phyloP scores from a whole-genome alignment of 768 basidiomycete genomes.

The Collybiopsis confluens region DNA sequence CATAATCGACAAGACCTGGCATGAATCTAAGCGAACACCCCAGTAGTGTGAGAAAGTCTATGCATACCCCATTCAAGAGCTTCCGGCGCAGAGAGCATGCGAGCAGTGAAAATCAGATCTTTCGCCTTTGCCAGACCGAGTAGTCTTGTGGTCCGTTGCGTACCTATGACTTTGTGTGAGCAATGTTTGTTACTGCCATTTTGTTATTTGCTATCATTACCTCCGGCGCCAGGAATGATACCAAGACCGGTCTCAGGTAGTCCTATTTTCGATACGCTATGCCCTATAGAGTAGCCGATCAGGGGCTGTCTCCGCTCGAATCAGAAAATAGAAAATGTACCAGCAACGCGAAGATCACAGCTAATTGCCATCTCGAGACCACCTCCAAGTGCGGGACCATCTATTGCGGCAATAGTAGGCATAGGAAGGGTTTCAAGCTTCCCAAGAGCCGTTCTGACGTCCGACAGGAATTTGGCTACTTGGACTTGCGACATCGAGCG shows the following conservation, averaged over 20 bases:
- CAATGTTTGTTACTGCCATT: too few species aligned
- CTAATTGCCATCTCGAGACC: conserved; percentile 85
- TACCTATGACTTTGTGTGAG: too few species aligned
- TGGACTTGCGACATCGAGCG: conserved; percentile 75
- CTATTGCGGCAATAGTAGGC: conserved; percentile 90
- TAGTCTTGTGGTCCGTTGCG: conserved; percentile 75
- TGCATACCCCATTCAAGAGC: conserved; percentile 66
- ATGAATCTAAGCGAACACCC: background rate
- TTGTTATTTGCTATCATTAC: too few species aligned
- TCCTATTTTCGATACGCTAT: conserved; percentile 77
- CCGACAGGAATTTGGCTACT: conserved; percentile 72
- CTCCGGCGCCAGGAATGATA: conserved; percentile 90
- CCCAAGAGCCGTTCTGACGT: conserved; percentile 66
- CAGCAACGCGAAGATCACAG: conserved; percentile 87
- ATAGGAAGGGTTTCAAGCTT: conserved; percentile 79
- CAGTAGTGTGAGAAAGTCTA: conserved; percentile 7
- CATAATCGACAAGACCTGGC: conserved; percentile 78
- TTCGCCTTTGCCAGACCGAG: conserved; percentile 80
- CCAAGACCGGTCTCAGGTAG: conserved; percentile 76
- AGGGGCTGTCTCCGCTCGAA: background rate
- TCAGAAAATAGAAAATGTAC: conserved; percentile 34
- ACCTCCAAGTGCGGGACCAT: conserved; percentile 92
- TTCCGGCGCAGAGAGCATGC: conserved; percentile 59
- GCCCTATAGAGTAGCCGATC: conserved; percentile 35
- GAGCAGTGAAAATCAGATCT: conserved; percentile 81